A percentile compares a stretch with the other conserved stretches of the same genome.
phyloP scores from a whole-genome alignment of 106 monocot species.

The Allium sativum region DNA sequence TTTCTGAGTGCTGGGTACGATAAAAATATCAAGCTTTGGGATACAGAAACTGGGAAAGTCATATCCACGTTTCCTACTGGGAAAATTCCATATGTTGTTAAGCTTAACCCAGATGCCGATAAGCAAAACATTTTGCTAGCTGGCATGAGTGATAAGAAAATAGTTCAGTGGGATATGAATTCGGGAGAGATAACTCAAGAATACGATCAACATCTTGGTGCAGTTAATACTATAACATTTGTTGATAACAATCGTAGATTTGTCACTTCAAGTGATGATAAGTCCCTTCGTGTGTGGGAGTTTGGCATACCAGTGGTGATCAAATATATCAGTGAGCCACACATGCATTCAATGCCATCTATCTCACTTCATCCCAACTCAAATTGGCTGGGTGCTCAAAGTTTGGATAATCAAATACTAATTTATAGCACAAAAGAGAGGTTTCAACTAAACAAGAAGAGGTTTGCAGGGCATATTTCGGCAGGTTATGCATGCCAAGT shows the following conservation, averaged over 20 bases:
- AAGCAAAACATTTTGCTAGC: constrained; percentile 92
- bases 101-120: constrained; percentile 93
- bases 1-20: constrained; percentile 95
- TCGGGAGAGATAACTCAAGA: constrained; percentile 86
- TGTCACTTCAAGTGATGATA: constrained; percentile 97
- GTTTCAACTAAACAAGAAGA: constrained; percentile 97
- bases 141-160: constrained; percentile 98
- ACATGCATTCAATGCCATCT: constrained; percentile 99
- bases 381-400: constrained; percentile 95
- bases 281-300: constrained; percentile 96
- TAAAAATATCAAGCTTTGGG: constrained; percentile 94
- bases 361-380: constrained; percentile 87
- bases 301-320: constrained; percentile 98
- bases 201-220: constrained; percentile 95
- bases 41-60: constrained; percentile 94
- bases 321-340: constrained; percentile 97
- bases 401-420: constrained; percentile 95
- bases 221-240: constrained; percentile 96
- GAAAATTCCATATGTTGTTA: constrained; percentile 90
- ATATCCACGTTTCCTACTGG: constrained; percentile 96
- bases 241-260: constrained; percentile 96
- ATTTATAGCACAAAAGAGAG: constrained; percentile 98
- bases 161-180: constrained; percentile 98
- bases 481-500: constrained; percentile 98
- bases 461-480: constrained; percentile 87